Conservation (phyloP, 768 basidiomycete genomes). For the Lyophyllum semitale region DNA sequence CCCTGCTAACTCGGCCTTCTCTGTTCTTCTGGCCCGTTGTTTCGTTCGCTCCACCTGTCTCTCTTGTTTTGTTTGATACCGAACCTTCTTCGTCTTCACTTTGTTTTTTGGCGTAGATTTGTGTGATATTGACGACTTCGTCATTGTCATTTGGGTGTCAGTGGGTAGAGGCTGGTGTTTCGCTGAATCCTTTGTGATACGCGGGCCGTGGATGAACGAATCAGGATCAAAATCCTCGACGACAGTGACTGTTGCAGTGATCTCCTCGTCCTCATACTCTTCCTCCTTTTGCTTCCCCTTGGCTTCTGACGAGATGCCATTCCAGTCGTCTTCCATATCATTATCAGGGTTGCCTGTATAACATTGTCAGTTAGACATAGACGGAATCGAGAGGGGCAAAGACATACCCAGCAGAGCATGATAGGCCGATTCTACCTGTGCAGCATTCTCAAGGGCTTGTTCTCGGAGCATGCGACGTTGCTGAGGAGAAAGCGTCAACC, state of each 20-base stretch:
- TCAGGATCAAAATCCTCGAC: constrained; percentile 89
- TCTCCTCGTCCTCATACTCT: constrained; percentile 83
- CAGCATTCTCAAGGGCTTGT: constrained; percentile 76
- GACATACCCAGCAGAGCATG: constrained; percentile 48
- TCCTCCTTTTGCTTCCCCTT: constrained; percentile 50
- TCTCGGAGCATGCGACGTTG: constrained; percentile 78
- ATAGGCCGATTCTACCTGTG: constrained; percentile 74
- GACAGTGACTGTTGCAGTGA: constrained; percentile 86
- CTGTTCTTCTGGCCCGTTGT: constrained; percentile 62
- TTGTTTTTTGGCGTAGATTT: constrained; percentile 23
- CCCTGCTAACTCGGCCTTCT: constrained; percentile 74
- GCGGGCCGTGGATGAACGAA: constrained; percentile 51
- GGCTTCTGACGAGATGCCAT: constrained; percentile 38
- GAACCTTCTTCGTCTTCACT: constrained; percentile 44
- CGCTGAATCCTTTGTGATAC: constrained; percentile 6
- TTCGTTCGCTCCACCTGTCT: constrained; percentile 62
- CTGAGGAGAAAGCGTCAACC: constrained; percentile 40
- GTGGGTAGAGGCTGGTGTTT: not conserved
- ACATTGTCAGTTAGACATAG: constrained; percentile 12
- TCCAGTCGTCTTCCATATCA: constrained; percentile 52
- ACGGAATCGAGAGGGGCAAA: not conserved
- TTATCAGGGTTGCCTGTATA: constrained; percentile 26
- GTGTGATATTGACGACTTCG: constrained; percentile 1
- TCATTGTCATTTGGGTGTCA: not conserved
- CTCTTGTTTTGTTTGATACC: constrained; percentile 72